Evolutionary conservation across 441 rosid species (phyloP).

Genomic region (Hura crepitans): DNA sequence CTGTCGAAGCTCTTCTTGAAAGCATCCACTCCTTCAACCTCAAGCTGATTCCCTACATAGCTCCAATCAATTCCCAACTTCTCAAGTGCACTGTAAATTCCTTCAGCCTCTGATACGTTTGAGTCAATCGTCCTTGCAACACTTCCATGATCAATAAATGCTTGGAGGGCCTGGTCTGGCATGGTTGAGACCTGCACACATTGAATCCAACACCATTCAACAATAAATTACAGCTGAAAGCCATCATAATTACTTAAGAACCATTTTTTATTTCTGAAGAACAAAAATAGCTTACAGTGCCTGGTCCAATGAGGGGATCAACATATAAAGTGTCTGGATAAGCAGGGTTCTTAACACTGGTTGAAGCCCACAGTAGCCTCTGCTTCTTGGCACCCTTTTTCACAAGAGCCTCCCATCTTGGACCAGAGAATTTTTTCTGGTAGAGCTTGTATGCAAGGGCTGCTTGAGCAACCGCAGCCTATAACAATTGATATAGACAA

Average conservation of each 20-base stretch:
- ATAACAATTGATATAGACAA: too few relatives aligned
- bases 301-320: slow-evolving; percentile 89
- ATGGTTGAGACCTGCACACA: slow-evolving; percentile 77
- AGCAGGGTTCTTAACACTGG: slow-evolving; percentile 91
- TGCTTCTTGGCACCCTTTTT: slow-evolving; percentile 99
- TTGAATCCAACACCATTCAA: slow-evolving; percentile 7
- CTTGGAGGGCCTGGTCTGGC: slow-evolving; percentile 98
- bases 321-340: slow-evolving; percentile 87
- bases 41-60: slow-evolving; percentile 75
- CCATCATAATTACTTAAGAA: neutral
- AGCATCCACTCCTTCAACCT: slow-evolving; percentile 81
- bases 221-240: slow-evolving; percentile 7
- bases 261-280: neutral
- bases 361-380: slow-evolving; percentile 92
- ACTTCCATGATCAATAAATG: slow-evolving; percentile 74
- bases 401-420: slow-evolving; percentile 93
- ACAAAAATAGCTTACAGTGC: slow-evolving; percentile 53
- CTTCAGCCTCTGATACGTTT: slow-evolving; percentile 86
- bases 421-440: slow-evolving; percentile 97
- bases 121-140: slow-evolving; percentile 87
- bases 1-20: slow-evolving; percentile 95
- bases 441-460: slow-evolving; percentile 84
- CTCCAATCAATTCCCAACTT: slow-evolving; percentile 91
- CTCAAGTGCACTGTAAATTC: slow-evolving; percentile 91
- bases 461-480: slow-evolving; percentile 99